Conservation (phyloP, 1,284 basidiomycete genomes). For the Pseudozyma flocculosa region DNA sequence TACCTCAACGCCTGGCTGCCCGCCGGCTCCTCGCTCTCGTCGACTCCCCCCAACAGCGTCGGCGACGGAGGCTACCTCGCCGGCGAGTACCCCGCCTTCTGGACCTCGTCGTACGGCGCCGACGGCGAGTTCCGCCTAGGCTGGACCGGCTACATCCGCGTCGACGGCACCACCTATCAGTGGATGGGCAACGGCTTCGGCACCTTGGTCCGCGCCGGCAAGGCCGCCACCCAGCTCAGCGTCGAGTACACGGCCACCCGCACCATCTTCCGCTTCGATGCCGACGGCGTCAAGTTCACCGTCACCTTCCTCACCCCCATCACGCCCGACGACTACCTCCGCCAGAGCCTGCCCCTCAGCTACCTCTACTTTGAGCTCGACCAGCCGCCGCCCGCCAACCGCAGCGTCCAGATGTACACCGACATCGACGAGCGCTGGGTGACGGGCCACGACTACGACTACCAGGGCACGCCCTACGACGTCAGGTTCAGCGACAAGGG, state of each 20-base stretch:
- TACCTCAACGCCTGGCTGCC: conserved; percentile 52
- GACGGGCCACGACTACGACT: conserved; percentile 54
- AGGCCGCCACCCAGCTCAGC: conserved; percentile 43
- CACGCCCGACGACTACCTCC: conserved; percentile 48
- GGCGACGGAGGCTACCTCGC: conserved; percentile 51
- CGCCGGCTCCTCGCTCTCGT: conserved; percentile 28
- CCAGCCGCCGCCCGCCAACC: conserved; percentile 14
- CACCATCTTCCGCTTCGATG: conserved; percentile 51
- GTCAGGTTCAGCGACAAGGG: conserved; percentile 33
- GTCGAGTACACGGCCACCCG: conserved; percentile 52
- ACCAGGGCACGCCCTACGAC: conserved; percentile 39
- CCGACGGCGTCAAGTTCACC: conserved; percentile 46
- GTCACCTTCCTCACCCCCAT: conserved; percentile 55
- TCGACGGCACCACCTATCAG: conserved; percentile 48
- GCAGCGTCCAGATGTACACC: conserved; percentile 43
- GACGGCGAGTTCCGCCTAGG: conserved; percentile 50
- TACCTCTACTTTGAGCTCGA: conserved; percentile 52
- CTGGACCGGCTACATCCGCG: conserved; percentile 47
- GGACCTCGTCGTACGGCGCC: conserved; percentile 52
- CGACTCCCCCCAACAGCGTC: conserved; percentile 46
- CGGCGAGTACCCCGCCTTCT: conserved; percentile 46
- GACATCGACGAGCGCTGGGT: conserved; percentile 53
- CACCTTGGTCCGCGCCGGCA: conserved; percentile 38
- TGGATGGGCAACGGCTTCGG: conserved; percentile 55
- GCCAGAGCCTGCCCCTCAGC: conserved; percentile 53